Conservation (phyloP, 2,329 filamentous ascomycete species). For the Nigrospora oryzae region DNA sequence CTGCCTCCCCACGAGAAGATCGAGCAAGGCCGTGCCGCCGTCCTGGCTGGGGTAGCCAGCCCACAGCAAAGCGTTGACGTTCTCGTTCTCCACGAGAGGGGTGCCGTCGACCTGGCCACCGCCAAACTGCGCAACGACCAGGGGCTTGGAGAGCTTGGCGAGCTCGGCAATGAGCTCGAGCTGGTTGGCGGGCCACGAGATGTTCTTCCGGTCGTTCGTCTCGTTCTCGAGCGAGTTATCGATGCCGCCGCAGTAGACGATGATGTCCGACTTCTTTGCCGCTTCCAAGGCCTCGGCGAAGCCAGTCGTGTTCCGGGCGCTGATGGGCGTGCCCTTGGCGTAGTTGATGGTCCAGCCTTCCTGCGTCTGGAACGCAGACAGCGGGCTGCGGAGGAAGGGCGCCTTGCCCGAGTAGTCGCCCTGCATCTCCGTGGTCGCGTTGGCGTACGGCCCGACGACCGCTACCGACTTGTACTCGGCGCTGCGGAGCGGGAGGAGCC, state of each 20-base stretch:
- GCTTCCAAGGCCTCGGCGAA: constrained; percentile 24
- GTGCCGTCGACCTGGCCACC: constrained; percentile 32
- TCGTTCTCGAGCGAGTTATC: constrained; percentile 45
- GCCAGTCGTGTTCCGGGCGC: constrained; percentile 17
- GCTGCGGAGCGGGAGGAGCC: constrained; percentile 26
- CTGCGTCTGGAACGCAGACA: constrained; percentile 21
- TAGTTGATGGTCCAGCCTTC: constrained; percentile 31
- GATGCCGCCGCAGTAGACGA: constrained; percentile 48
- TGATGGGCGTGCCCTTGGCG: constrained; percentile 22
- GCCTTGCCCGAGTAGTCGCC: constrained; percentile 1
- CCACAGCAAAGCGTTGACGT: constrained; percentile 39
- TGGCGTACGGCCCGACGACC: background rate
- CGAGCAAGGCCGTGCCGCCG: constrained; percentile 38
- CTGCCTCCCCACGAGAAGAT: constrained; percentile 35
- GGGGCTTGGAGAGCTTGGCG: constrained; percentile 32
- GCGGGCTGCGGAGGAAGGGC: constrained; percentile 1
- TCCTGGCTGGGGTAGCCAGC: constrained; percentile 44
- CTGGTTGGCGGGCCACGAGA: constrained; percentile 44
- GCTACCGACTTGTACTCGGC: background rate
- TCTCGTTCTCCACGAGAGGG: constrained; percentile 30
- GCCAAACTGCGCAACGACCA: constrained; percentile 43
- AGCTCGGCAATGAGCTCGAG: constrained; percentile 37
- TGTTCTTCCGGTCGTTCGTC: constrained; percentile 38
- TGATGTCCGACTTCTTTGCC: constrained; percentile 36
- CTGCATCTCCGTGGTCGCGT: constrained; percentile 1